Evolutionary conservation across 768 basidiomycete genomes (phyloP), one percentile per base, ranked within the genome.

Genomic region (Candolleomyces aberdarensis): DNA sequence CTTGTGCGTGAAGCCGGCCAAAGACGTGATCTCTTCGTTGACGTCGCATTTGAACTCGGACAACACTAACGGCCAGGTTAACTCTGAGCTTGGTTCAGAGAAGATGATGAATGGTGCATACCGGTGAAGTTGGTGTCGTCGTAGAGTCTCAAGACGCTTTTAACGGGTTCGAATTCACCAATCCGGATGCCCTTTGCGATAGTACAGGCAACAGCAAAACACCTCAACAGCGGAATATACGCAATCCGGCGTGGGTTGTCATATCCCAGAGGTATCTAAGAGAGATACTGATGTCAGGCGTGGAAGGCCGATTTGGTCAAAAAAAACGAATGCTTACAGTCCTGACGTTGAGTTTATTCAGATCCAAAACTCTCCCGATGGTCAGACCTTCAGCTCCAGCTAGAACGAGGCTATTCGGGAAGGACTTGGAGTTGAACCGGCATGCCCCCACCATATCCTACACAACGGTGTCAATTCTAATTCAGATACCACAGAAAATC

Each of bases 261-360:
- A 29, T 83, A 75, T 3, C 92, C 93, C 10, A 95, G 74, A 26
- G 85, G 79, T 31, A 92, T 76, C 92, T 94, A 65, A 15, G 36
- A 44, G 40, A 40, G 36, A 56, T 56, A 55, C 32, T 26, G 20
- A 40, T 61, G 48, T 54, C 26, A 26, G 26, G 26, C 26, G 26
- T n/a, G 26, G 26, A 55, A 58, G 9, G 36, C 54, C 14, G 64
- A 49, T 55, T 7, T 17, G 11, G 50, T 8, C 8, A 29, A 15
- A 48, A 14, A 48, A 14, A 29, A 17, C 17, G 50, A 19, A 22
- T 19, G 36, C 83, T 63, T 70, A 92, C 92, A 40, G 91, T 83
- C 59, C 87, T 85, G 50, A 96, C 85, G 66, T 96, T 90, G 71
- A 94, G 79, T 71, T 91, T 91, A 63, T 91, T 85, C 11, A 93